Percentiles rank a stretch among this genome's conserved stretches.
Conservation (phyloP, 116 monocot genomes). For the Papilionanthe hybrid region DNA sequence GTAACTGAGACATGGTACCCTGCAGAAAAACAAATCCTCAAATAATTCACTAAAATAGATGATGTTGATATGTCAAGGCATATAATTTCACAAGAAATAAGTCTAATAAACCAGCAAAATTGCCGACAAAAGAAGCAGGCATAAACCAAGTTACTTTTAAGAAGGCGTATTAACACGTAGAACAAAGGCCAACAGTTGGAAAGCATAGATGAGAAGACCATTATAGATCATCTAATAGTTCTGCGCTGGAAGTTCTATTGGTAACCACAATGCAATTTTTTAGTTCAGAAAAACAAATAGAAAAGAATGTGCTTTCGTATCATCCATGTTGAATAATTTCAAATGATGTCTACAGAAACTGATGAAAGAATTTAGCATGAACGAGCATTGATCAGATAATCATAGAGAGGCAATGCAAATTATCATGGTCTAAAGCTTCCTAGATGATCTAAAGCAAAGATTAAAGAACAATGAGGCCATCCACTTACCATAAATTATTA, state of each 20-base stretch:
- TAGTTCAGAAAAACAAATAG: neutral
- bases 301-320: neutral
- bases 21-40: slow-evolving; percentile 15
- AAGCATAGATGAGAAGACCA: no score
- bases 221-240: no score
- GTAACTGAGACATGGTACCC: slow-evolving; percentile 67
- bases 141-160: neutral
- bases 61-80: neutral
- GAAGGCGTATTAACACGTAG: neutral
- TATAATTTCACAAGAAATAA: neutral
- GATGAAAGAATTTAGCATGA: neutral
- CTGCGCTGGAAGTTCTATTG: no score
- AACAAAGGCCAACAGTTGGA: no score
- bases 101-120: neutral
- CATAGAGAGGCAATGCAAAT: no score
- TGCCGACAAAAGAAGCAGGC: neutral
- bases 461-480: no score
- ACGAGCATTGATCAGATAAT: neutral
- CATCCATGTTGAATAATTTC: neutral
- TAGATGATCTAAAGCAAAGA: no score
- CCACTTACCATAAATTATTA: no score
- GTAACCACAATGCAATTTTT: no score
- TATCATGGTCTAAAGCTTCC: no score
- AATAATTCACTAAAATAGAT: neutral
- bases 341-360: neutral